Evolutionary conservation across 2,329 filamentous ascomycete species (phyloP).

Genomic region (Alternaria ethzedia): DNA sequence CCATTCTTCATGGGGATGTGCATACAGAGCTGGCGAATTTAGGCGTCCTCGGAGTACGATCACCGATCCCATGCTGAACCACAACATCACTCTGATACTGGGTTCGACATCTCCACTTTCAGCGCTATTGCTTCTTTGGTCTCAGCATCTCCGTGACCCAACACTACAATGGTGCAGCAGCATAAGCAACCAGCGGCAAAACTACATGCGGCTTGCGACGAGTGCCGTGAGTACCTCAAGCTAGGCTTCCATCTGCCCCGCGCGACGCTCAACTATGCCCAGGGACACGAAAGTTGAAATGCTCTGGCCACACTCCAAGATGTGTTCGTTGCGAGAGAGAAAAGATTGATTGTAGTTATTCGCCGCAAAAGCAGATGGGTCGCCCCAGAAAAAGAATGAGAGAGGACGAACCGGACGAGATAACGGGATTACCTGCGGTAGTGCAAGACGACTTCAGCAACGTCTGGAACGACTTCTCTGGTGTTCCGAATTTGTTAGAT

Average conservation of each 20-base stretch:
- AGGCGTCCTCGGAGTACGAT: neutral
- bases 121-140: neutral
- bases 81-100: neutral
- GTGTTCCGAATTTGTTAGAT: conserved; percentile 10
- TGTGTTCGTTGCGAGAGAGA: conserved; percentile 54
- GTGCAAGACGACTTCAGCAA: conserved; percentile 1
- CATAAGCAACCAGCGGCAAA: conserved; percentile 27
- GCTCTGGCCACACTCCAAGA: conserved; percentile 51
- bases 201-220: conserved; percentile 45
- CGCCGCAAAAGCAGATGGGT: conserved; percentile 58
- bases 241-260: neutral
- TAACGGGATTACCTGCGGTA: neutral
- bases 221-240: conserved; percentile 40
- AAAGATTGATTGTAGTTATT: conserved; percentile 54
- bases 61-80: neutral
- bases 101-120: neutral
- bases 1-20: conserved; percentile 3
- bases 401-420: conserved; percentile 28
- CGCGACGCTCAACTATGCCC: conserved; percentile 2
- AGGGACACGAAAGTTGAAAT: conserved; percentile 59
- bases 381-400: conserved; percentile 56
- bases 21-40: conserved; percentile 2
- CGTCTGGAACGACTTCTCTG: conserved; percentile 2
- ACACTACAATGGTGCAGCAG: conserved; percentile 18
- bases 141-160: neutral